Percentiles rank a stretch among this genome's conserved stretches.
phyloP scores from a whole-genome alignment of 1,284 basidiomycete species.

The Anthracocystis panici-leucophaei region DNA sequence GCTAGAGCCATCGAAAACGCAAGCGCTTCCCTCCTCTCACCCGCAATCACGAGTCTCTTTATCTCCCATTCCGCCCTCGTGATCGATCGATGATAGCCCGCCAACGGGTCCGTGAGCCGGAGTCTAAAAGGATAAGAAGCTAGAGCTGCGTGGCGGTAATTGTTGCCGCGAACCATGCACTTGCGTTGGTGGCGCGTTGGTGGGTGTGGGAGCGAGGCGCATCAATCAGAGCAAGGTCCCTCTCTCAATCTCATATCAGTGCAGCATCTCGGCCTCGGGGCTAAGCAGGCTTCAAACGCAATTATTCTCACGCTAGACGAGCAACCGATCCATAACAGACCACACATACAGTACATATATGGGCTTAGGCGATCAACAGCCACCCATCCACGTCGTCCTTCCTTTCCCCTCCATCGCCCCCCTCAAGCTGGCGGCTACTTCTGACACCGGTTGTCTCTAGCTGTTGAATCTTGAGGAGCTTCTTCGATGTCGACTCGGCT shows the following conservation, averaged over 20 bases:
- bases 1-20: too few relatives aligned
- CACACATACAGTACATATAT: too few relatives aligned
- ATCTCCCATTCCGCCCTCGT: too few relatives aligned
- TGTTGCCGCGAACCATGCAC: background rate
- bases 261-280: conserved; percentile 1
- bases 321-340: background rate
- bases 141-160: background rate
- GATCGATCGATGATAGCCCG: background rate
- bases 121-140: background rate
- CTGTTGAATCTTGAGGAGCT: background rate
- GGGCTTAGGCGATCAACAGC: too few relatives aligned
- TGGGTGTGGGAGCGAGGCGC: background rate
- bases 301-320: conserved; percentile 1
- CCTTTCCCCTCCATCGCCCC: too few relatives aligned
- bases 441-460: background rate
- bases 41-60: too few relatives aligned
- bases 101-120: conserved; percentile 7
- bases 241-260: conserved; percentile 11
- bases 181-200: background rate
- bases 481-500: background rate
- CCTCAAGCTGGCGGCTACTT: too few relatives aligned
- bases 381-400: too few relatives aligned
- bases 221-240: conserved; percentile 4
- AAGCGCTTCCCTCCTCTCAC: too few relatives aligned
- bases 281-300: background rate